Percentiles rank a stretch among this genome's conserved stretches.
Conservation (phyloP, 148 eudicot genomes). For the Tetragonia tetragonoides region DNA sequence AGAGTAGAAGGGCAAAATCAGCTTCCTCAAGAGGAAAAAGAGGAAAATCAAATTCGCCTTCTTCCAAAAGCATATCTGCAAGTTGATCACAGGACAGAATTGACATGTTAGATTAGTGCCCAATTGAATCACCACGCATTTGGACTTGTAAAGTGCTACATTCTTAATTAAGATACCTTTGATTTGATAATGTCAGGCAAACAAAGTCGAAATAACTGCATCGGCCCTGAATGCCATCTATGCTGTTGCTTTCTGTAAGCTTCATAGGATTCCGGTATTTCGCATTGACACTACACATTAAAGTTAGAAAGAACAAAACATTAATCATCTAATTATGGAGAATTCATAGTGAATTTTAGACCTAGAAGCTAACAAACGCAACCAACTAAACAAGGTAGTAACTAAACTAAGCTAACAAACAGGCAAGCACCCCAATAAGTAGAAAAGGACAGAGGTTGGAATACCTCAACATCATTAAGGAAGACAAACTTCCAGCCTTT, state of each 20-base stretch:
- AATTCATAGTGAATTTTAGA: background rate
- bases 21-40: slow-evolving; percentile 85
- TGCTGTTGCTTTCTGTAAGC: slow-evolving; percentile 95
- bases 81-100: slow-evolving; percentile 3
- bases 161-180: slow-evolving; percentile 46
- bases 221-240: slow-evolving; percentile 99
- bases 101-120: background rate
- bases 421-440: slow-evolving; percentile 17
- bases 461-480: slow-evolving; percentile 98
- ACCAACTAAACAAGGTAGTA: slow-evolving; percentile 1
- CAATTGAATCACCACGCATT: background rate
- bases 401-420: slow-evolving; percentile 22
- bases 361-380: background rate
- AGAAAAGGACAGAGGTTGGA: slow-evolving; percentile 13
- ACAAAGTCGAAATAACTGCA: slow-evolving; percentile 96
- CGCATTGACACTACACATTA: slow-evolving; percentile 80
- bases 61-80: slow-evolving; percentile 90
- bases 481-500: slow-evolving; percentile 93
- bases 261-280: slow-evolving; percentile 95
- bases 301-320: slow-evolving; percentile 10
- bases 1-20: slow-evolving; percentile 90
- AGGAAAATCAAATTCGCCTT: slow-evolving; percentile 81
- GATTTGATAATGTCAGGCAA: slow-evolving; percentile 72
- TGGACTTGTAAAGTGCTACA: background rate
- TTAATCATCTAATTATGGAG: background rate